These are phyloP conservation scores for Jatropha multifida DNA, from an alignment of 441 rosid species.

Conservation along the genomic window DNA sequence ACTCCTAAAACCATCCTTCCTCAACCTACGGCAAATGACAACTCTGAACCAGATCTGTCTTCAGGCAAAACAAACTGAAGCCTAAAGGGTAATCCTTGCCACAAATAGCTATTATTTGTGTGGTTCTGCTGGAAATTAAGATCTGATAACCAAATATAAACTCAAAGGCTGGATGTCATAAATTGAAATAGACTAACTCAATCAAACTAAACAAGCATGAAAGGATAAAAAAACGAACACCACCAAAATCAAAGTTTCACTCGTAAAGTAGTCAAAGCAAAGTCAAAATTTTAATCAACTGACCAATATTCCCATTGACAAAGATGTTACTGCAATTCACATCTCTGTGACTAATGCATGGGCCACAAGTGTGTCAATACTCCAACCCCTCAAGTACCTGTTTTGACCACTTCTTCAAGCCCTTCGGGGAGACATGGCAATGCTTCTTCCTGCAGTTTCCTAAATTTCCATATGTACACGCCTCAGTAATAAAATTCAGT, in stretches of 20 bases:
- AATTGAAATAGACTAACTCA: not conserved
- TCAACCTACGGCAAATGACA: no score
- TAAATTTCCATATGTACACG: constrained; percentile 65
- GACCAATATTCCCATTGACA: constrained; percentile 67
- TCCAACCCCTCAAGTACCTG: constrained; percentile 68
- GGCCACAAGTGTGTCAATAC: constrained; percentile 64
- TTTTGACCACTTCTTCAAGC: constrained; percentile 73
- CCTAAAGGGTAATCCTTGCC: not conserved
- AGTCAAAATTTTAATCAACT: constrained; percentile 31
- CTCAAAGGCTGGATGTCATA: not conserved
- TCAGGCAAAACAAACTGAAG: not conserved
- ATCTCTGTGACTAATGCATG: constrained; percentile 65
- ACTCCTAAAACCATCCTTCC: no score
- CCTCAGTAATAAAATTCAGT: constrained; percentile 67
- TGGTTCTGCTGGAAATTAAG: not conserved
- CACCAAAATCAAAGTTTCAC: not conserved
- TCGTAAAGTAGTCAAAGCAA: not conserved
- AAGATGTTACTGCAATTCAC: constrained; percentile 74
- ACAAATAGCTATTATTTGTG: not conserved
- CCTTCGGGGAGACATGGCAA: constrained; percentile 67
- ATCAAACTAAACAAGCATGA: not conserved
- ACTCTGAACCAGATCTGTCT: no score
- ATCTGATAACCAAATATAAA: not conserved
- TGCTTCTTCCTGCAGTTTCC: constrained; percentile 66
- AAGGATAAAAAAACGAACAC: not conserved